A percentile compares a stretch with the other conserved stretches of the same genome.
Evolutionary conservation across 208 protist genomes (phyloP).

Genomic region (Trypanosoma melophagium): DNA sequence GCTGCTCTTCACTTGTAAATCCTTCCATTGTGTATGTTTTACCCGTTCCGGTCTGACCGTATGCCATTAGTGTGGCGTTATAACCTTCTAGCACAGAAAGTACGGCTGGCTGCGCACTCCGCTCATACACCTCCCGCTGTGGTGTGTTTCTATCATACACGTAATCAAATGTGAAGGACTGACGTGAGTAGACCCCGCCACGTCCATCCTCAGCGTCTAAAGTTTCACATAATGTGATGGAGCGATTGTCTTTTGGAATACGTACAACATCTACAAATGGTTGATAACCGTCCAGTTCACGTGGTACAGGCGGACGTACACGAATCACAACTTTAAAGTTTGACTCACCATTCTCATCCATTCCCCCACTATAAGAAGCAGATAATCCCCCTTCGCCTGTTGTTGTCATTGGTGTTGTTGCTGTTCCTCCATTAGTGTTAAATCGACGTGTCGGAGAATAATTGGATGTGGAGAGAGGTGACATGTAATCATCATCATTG

Average conservation of each 20-base stretch:
- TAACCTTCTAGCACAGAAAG: slow-evolving; percentile 76
- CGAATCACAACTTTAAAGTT: slow-evolving; percentile 89
- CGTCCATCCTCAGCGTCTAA: slow-evolving; percentile 49
- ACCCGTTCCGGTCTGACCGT: slow-evolving; percentile 85
- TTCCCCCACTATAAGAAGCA: background rate
- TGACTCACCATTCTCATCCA: slow-evolving; percentile 13
- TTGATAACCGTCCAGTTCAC: slow-evolving; percentile 71
- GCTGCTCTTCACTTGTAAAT: slow-evolving; percentile 73
- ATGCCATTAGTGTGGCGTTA: slow-evolving; percentile 88
- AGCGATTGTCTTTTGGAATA: slow-evolving; percentile 42
- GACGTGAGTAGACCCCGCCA: slow-evolving; percentile 62
- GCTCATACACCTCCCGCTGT: slow-evolving; percentile 79
- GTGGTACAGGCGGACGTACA: slow-evolving; percentile 78
- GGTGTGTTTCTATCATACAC: slow-evolving; percentile 46
- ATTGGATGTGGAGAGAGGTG: slow-evolving; percentile 2
- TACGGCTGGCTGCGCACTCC: slow-evolving; percentile 67
- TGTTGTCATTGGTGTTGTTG: background rate
- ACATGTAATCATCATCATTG: slow-evolving; percentile 14
- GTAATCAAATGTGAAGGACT: slow-evolving; percentile 78
- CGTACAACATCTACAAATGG: slow-evolving; percentile 70
- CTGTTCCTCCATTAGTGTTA: background rate
- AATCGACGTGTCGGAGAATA: background rate
- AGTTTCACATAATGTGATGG: slow-evolving; percentile 76
- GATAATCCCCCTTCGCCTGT: background rate
- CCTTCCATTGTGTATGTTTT: slow-evolving; percentile 93